Percentiles rank a stretch among this genome's conserved stretches.
Evolutionary conservation across 2,329 filamentous ascomycete species (phyloP).

Genomic region (Xylariaceae sp.): DNA sequence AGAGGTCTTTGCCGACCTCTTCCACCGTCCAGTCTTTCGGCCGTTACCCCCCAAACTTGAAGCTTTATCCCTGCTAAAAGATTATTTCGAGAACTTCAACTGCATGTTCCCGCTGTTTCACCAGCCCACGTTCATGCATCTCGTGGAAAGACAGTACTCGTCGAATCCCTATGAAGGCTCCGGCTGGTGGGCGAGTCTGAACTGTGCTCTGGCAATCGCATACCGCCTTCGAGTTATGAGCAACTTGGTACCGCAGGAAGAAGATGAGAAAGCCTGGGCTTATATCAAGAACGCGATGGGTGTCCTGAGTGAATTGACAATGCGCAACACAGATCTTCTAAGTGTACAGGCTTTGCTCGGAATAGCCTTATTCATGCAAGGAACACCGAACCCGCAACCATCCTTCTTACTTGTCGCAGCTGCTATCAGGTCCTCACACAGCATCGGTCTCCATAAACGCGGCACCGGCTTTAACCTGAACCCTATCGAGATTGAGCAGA

Average conservation of each 20-base stretch:
- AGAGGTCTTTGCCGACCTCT: conserved; percentile 92
- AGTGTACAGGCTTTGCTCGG: conserved; percentile 92
- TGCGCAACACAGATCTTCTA: conserved; percentile 91
- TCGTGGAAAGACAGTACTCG: conserved; percentile 91
- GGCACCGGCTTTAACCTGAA: conserved; percentile 92
- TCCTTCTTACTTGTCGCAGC: conserved; percentile 87
- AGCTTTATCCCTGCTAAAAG: conserved; percentile 78
- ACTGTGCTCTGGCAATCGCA: conserved; percentile 87
- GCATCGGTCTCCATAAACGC: conserved; percentile 90
- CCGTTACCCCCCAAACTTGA: conserved; percentile 81
- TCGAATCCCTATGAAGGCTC: conserved; percentile 88
- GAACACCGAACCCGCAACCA: conserved; percentile 93
- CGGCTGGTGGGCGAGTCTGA: conserved; percentile 97
- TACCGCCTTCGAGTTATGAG: conserved; percentile 93
- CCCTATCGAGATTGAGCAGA: conserved; percentile 88
- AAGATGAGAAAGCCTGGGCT: conserved; percentile 91
- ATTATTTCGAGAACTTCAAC: conserved; percentile 98
- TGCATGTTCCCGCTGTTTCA: conserved; percentile 98
- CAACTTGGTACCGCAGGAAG: conserved; percentile 81
- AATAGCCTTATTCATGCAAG: conserved; percentile 91
- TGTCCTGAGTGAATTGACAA: conserved; percentile 84
- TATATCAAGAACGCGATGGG: conserved; percentile 96
- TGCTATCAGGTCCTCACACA: conserved; percentile 85
- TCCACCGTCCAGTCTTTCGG: conserved; percentile 77
- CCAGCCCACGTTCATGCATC: conserved; percentile 96